Percentiles rank a stretch among this genome's conserved stretches.
phyloP scores from a whole-genome alignment of 2,329 filamentous ascomycete species.

The Teratosphaeriaceae sp. region DNA sequence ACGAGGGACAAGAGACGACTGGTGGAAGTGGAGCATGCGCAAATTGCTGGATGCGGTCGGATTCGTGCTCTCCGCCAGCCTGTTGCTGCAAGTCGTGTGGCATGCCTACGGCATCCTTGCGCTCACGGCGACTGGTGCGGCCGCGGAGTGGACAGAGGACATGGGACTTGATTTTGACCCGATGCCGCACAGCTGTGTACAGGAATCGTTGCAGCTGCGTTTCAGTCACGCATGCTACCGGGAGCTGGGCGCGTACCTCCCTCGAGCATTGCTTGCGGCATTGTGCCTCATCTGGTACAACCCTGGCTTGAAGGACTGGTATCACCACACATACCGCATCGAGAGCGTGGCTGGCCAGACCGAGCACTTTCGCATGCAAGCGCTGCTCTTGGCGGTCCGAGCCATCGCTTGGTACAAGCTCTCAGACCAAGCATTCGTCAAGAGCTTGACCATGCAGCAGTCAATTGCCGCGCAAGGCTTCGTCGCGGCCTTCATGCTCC shows the following conservation, averaged over 20 bases:
- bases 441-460: conserved; percentile 18
- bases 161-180: conserved; percentile 10
- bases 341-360: conserved; percentile 36
- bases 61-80: conserved; percentile 14
- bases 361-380: conserved; percentile 61
- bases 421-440: conserved; percentile 12
- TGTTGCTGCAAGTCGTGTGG: conserved; percentile 22
- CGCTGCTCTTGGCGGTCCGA: conserved; percentile 52
- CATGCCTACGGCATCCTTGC: conserved; percentile 21
- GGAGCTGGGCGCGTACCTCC: conserved; percentile 18
- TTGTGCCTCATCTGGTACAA: conserved; percentile 28
- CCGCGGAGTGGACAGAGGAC: background rate
- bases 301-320: conserved; percentile 24
- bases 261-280: conserved; percentile 17
- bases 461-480: conserved; percentile 50
- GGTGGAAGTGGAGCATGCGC: conserved; percentile 26
- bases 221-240: conserved; percentile 18
- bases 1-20: conserved; percentile 44
- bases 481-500: conserved; percentile 46
- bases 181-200: conserved; percentile 12
- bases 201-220: conserved; percentile 9
- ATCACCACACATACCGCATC: conserved; percentile 23
- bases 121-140: background rate
- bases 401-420: conserved; percentile 33
- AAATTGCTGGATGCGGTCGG: conserved; percentile 17